phyloP scores from a whole-genome alignment of 2,329 filamentous ascomycete genomes.

The Tolypocladium sp. region DNA sequence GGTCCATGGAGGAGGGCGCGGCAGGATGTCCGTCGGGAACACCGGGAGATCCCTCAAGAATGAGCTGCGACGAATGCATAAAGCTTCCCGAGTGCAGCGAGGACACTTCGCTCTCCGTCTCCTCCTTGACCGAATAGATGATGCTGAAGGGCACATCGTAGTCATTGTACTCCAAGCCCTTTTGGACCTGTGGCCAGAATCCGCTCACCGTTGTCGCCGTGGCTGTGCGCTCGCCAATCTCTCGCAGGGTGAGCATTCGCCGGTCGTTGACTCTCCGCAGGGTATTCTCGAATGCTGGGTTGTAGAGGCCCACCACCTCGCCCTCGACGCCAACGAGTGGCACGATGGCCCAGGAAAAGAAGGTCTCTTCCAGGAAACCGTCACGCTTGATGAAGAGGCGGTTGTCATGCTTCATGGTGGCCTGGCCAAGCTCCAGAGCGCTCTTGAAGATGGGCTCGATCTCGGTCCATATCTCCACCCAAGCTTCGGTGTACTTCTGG shows the following conservation, averaged over 20 bases:
- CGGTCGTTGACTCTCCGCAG: conserved; percentile 68
- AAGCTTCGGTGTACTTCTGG: conserved; percentile 56
- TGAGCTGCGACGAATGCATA: conserved; percentile 51
- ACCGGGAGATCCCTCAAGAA: conserved; percentile 65
- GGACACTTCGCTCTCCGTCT: conserved; percentile 60
- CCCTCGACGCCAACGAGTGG: conserved; percentile 68
- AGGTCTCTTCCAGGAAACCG: conserved; percentile 67
- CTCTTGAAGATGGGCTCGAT: conserved; percentile 59
- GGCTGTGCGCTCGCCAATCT: conserved; percentile 68
- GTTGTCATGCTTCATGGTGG: conserved; percentile 79
- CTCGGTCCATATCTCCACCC: conserved; percentile 67
- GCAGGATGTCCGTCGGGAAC: conserved; percentile 55
- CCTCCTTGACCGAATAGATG: conserved; percentile 67
- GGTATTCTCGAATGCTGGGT: conserved; percentile 76
- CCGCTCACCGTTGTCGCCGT: conserved; percentile 61
- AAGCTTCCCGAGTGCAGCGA: conserved; percentile 62
- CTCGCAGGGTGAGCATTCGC: conserved; percentile 68
- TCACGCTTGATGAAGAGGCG: conserved; percentile 62
- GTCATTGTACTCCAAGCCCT: conserved; percentile 64
- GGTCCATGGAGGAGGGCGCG: conserved; percentile 54
- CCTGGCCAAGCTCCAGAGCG: conserved; percentile 62
- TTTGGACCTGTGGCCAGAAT: conserved; percentile 65
- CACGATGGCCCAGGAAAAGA: conserved; percentile 76
- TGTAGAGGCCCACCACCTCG: conserved; percentile 66
- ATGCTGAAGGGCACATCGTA: conserved; percentile 68